Evolutionary conservation across 257 asterid species (phyloP).

Genomic region (Rehmannia glutinosa): DNA sequence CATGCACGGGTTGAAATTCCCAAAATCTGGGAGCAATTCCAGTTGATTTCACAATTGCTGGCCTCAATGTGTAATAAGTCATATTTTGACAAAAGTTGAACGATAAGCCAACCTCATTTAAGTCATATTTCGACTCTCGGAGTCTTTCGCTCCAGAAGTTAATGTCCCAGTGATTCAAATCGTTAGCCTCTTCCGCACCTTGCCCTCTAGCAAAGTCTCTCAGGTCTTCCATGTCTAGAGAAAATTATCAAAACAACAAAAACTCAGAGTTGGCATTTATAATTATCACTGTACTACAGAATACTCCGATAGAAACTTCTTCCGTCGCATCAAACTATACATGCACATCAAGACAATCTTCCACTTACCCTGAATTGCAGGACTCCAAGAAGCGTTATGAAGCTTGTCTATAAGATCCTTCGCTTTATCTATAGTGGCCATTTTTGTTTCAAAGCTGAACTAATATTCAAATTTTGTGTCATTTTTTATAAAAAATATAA

Average conservation of each 20-base stretch:
- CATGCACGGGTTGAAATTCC: too few relatives aligned
- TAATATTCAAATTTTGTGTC: constrained; percentile 2
- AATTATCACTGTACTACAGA: too few relatives aligned
- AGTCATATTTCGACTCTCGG: constrained; percentile 66
- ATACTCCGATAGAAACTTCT: too few relatives aligned
- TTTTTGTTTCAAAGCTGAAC: constrained; percentile 41
- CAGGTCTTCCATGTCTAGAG: constrained; percentile 68
- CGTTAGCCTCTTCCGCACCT: constrained; percentile 68
- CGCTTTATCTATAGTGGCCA: constrained; percentile 50
- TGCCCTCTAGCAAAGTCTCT: constrained; percentile 49
- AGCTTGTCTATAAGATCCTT: constrained; percentile 44
- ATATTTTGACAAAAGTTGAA: constrained; percentile 1
- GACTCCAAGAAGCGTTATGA: constrained; percentile 39
- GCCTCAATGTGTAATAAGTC: too few relatives aligned
- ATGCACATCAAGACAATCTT: not conserved
- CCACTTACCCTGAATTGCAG: constrained; percentile 33
- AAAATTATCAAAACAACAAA: not conserved
- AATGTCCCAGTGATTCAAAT: constrained; percentile 82
- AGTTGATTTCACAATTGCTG: too few relatives aligned
- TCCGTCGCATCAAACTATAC: too few relatives aligned
- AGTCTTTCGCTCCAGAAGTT: constrained; percentile 91
- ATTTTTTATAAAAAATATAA: not conserved
- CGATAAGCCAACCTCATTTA: constrained; percentile 63
- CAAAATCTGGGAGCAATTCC: too few relatives aligned
- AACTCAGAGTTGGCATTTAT: not conserved